Base-by-base conservation (phyloP, 1,284 basidiomycete species). In the Earliella scabrosa region DNA sequence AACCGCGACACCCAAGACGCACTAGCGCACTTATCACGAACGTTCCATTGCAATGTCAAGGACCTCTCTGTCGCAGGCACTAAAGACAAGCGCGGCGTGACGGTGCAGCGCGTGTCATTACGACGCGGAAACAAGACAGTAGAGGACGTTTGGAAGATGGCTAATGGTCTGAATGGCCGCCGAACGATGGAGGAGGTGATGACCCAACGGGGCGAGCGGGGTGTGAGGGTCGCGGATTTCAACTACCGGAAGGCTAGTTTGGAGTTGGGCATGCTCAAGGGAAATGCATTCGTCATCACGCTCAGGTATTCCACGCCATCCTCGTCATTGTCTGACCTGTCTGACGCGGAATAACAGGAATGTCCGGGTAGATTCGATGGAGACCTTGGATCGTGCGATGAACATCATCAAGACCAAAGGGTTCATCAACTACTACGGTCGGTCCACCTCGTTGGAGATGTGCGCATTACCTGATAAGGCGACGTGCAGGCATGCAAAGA, bases 341-440 rank as follows among this genome's bases (percentile, higher is more conserved):
- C n/a, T n/a, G n/a, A n/a, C n/a, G n/a, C n/a, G n/a, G 43, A 32
- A 20, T 10, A 18, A 16, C 44, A 96, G 95, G 63, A 97, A 92
- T 66, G 88, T 97, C 7, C 86, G 90, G 65, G 86, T 87, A 8
- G 85, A 90, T 49, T 87, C 87, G 2, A 75, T 79, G 59, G 85
- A 90, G 36, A 85, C 82, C 0, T 78, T 98, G 43, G 86, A 93
- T 62, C 79, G 80, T 54, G 89, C 91, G 0, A 83, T 99, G 81
- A 78, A 82, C n/a, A 88, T 85, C 2, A 81, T 99, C 51, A 91
- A 94, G 71, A 76, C 82, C 45, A 86, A 85, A 52, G 97, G 97
- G 0, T 98, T 98, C 73, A 92, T 99, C 72, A 99, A 99, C 72
- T 99, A 98, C 70, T 99, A 97, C 70, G 97, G 94, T 91, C 74